Conservation (phyloP, 2,329 filamentous ascomycete species). For the Arthrinium phaeospermum region DNA sequence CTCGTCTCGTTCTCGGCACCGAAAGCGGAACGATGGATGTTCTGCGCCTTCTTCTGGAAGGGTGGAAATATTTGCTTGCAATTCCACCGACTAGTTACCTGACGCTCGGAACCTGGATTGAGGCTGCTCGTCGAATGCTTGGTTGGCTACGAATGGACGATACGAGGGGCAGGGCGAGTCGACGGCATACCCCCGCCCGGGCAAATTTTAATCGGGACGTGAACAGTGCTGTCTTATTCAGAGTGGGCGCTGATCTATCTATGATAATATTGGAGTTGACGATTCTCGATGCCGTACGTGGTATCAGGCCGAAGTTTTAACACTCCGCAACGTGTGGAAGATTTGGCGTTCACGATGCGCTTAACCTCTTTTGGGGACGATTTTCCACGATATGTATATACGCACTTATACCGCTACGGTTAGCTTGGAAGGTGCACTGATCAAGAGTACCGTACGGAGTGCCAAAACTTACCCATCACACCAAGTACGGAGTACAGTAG, state of each 20-base stretch:
- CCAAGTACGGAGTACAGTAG: too few relatives aligned
- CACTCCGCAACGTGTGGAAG: too few relatives aligned
- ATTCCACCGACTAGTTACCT: neutral
- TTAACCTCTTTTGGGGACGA: too few relatives aligned
- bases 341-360: too few relatives aligned
- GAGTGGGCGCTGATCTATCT: neutral
- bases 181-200: neutral
- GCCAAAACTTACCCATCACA: too few relatives aligned
- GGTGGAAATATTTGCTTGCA: neutral
- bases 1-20: neutral
- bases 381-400: too few relatives aligned
- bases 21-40: neutral
- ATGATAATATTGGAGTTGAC: neutral
- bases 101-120: neutral
- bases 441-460: too few relatives aligned
- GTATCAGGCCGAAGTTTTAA: too few relatives aligned
- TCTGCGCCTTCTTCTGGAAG: constrained; percentile 3
- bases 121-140: neutral
- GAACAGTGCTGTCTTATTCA: neutral
- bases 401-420: too few relatives aligned
- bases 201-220: neutral
- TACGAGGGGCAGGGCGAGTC: neutral
- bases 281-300: neutral
- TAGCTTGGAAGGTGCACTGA: too few relatives aligned
- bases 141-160: neutral